Evolutionary conservation across 202 grass and related monocot genomes (phyloP).

Genomic region (Bolboschoenoplectus hybrid): DNA sequence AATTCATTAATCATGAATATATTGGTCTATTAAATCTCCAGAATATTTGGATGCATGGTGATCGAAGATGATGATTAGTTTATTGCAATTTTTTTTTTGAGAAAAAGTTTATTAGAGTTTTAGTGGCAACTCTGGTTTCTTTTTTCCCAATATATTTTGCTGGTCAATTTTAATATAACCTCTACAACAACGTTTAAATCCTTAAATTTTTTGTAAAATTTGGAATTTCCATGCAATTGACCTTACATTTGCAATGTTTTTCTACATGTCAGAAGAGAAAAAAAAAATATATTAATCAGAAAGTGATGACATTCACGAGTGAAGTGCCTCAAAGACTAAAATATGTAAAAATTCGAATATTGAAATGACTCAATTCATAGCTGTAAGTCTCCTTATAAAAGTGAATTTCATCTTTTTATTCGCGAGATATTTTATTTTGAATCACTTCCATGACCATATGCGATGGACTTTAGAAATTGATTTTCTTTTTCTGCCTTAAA

Average conservation of each 20-base stretch:
- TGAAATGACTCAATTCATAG: not conserved
- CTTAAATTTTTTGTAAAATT: not conserved
- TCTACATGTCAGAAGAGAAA: not conserved
- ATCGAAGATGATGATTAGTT: not conserved
- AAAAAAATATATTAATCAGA: not conserved
- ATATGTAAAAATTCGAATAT: not conserved
- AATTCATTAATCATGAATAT: not conserved
- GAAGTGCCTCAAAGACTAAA: not conserved
- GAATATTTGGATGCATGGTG: conserved; percentile 10
- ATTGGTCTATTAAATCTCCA: not conserved
- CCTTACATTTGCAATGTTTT: too few relatives aligned
- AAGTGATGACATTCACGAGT: not conserved
- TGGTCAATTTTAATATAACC: not conserved
- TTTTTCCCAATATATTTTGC: conserved; percentile 1
- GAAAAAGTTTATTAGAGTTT: not conserved
- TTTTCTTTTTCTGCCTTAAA: not conserved
- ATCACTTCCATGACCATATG: not conserved
- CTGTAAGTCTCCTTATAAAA: too few relatives aligned
- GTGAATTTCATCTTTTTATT: too few relatives aligned
- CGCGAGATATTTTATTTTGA: not conserved
- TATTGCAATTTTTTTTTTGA: too few relatives aligned
- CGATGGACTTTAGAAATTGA: not conserved
- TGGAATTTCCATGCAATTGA: too few relatives aligned
- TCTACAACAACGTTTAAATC: not conserved
- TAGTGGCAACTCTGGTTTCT: not conserved